Percentiles rank a stretch among this genome's conserved stretches.
phyloP scores from a whole-genome alignment of 257 asterid species.

The Leptodermis oblonga region DNA sequence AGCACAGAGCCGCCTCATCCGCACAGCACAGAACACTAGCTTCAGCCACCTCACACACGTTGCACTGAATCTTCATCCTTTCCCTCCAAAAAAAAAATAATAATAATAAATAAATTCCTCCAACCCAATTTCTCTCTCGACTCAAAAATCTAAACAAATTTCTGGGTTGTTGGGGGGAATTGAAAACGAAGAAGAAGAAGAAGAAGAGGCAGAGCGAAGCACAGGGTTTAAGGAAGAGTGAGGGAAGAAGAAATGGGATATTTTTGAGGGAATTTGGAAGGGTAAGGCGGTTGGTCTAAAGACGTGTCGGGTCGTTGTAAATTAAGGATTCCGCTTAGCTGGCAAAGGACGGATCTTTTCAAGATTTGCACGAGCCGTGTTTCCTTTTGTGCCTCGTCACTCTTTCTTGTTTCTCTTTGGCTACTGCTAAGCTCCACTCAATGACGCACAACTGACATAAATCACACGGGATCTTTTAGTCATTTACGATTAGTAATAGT shows the following conservation, averaged over 20 bases:
- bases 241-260: background rate
- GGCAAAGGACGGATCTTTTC: slow-evolving; percentile 2
- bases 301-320: slow-evolving; percentile 20
- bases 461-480: no score
- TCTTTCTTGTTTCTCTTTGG: no score
- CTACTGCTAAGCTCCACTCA: no score
- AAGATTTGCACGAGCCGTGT: slow-evolving; percentile 13
- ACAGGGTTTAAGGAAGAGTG: background rate
- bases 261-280: slow-evolving; percentile 12
- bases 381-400: background rate
- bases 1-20: slow-evolving; percentile 82
- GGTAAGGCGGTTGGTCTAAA: slow-evolving; percentile 18
- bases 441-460: no score
- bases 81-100: background rate
- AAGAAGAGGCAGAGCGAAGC: background rate
- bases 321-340: slow-evolving; percentile 24
- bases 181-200: background rate
- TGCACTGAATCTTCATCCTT: slow-evolving; percentile 88
- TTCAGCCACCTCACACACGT: slow-evolving; percentile 72
- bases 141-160: background rate
- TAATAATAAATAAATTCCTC: no score
- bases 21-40: slow-evolving; percentile 83
- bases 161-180: background rate
- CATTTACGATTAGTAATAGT: no score
- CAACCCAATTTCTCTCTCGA: background rate